Evolutionary conservation across 805 yeast genomes (phyloP).

Genomic region (Danielia reshetovae): DNA sequence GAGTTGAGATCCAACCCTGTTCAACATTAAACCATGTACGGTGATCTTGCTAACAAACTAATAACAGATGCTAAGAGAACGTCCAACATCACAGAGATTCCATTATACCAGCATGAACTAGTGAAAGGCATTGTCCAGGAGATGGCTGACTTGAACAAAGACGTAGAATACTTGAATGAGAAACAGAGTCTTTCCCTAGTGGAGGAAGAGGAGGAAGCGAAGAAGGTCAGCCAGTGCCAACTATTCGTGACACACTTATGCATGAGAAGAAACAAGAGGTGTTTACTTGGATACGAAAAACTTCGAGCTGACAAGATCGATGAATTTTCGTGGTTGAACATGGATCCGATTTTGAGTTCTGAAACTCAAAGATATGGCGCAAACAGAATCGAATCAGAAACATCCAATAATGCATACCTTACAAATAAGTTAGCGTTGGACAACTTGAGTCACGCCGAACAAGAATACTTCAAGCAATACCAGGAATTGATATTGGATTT

Average conservation of each 20-base stretch:
- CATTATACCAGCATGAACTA: conserved; percentile 68
- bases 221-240: conserved; percentile 56
- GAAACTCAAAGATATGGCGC: conserved; percentile 2
- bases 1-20: not conserved
- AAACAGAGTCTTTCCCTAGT: conserved; percentile 16
- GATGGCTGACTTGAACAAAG: conserved; percentile 56
- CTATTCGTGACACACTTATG: conserved; percentile 67
- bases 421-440: conserved; percentile 33
- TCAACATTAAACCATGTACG: conserved; percentile 88
- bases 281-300: conserved; percentile 79
- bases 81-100: conserved; percentile 56
- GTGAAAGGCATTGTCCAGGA: conserved; percentile 71
- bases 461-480: conserved; percentile 69
- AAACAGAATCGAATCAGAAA: not conserved
- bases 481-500: conserved; percentile 67
- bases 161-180: conserved; percentile 46
- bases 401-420: conserved; percentile 1
- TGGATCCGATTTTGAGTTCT: conserved; percentile 39
- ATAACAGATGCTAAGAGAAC: conserved; percentile 82
- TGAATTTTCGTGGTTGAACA: conserved; percentile 67
- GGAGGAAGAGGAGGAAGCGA: conserved; percentile 26
- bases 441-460: conserved; percentile 71
- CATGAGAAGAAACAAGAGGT: conserved; percentile 85
- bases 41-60: conserved; percentile 82
- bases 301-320: conserved; percentile 66